Evolutionary conservation across 2,329 filamentous ascomycete species (phyloP), one percentile per base, ranked within the genome.

Genomic region (Bipolaris gigantea): DNA sequence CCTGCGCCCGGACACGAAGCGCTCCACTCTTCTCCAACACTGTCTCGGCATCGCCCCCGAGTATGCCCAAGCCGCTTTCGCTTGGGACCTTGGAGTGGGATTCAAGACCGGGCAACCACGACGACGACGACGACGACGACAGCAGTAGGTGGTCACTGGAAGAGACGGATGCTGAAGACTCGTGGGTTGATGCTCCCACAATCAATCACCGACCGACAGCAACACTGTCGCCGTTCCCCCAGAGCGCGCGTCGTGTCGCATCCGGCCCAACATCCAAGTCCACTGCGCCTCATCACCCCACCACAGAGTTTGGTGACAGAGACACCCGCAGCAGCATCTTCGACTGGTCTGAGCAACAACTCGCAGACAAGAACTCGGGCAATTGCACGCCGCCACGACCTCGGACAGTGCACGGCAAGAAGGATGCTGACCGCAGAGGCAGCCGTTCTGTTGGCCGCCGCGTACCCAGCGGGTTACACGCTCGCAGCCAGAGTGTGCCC

Each of bases 401-500:
- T 1, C 86, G 84, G 65, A 92, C 89, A 13, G 87, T 89, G 34
- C 88, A 92, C 69, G 86, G 86, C 13, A 92, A 91, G 73, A 89
- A 90, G 62, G 83, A 89, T 63, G 76, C 85, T 56, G 87, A 91
- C 69, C 77, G 83, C 62, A 82, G 89, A 73, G 88, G 88, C 43
- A 89, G 89, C 57, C 85, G 89, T 47, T 78, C 84, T 42, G 77
- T 84, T 19, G 85, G 82, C 56, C 86, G 89, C 27, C 87, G 87
- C 67, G 83, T 83, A 2, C 87, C 87, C n/a, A 84, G 81, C 53
- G 85, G 84, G 13, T 81, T 85, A 50, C 89, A 93, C 70, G 83
- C 90, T 41, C 85, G 89, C 58, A 93, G 89, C 70, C 89, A 92
- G 71, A 93, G 89, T 71, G 89, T 93, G 1, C 89, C 89, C 4